These are phyloP conservation scores for Nymphaea thermarum DNA, from an alignment of 164 flowering plant species.

Conservation along the genomic window DNA sequence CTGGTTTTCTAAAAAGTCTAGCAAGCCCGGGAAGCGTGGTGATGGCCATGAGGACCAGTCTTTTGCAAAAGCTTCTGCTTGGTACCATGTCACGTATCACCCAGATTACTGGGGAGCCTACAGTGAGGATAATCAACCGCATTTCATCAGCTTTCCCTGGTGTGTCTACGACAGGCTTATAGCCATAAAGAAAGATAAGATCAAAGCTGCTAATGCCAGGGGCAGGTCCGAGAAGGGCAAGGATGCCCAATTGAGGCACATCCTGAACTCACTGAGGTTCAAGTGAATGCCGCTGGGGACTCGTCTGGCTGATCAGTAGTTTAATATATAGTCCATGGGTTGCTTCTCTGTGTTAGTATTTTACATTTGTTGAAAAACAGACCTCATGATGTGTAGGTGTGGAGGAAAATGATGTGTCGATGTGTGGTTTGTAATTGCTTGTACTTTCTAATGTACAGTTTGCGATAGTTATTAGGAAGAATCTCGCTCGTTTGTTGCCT, in stretches of 20 bases:
- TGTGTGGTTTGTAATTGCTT: too few relatives aligned
- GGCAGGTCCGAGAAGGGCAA: neutral
- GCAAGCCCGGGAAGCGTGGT: constrained; percentile 3
- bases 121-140: constrained; percentile 29
- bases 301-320: too few relatives aligned
- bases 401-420: too few relatives aligned
- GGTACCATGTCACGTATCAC: constrained; percentile 85
- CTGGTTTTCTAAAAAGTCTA: constrained; percentile 29
- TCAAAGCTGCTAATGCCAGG: neutral
- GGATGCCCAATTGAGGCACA: neutral
- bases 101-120: constrained; percentile 43
- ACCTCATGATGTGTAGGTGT: too few relatives aligned
- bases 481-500: too few relatives aligned
- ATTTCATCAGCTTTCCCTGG: constrained; percentile 83
- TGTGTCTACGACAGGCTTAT: constrained; percentile 63
- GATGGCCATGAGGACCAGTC: constrained; percentile 13
- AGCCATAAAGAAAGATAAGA: constrained; percentile 31
- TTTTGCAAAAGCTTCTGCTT: constrained; percentile 73
- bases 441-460: too few relatives aligned
- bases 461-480: too few relatives aligned
- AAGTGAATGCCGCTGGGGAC: neutral
- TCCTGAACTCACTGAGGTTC: neutral
- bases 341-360: too few relatives aligned
- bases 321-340: too few relatives aligned
- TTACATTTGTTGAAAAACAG: too few relatives aligned